Percentiles rank a stretch among this genome's conserved stretches.
Evolutionary conservation across 495 filamentous ascomycete species (phyloP).

Genomic region (Penicillium robsamsonii): DNA sequence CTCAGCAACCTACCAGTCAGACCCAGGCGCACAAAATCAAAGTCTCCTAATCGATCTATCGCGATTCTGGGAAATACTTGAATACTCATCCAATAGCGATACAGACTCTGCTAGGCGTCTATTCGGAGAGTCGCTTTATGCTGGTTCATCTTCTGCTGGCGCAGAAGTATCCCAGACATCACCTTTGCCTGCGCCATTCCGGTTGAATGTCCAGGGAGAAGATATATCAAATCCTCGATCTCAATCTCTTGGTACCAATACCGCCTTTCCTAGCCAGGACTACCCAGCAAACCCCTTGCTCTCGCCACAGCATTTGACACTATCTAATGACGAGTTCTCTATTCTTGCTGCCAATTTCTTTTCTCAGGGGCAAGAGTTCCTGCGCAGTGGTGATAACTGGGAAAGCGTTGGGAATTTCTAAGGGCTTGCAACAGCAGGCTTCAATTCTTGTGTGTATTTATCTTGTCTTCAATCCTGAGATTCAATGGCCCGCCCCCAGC

Average conservation of each 20-base stretch:
- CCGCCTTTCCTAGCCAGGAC: slow-evolving; percentile 18
- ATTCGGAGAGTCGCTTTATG: slow-evolving; percentile 43
- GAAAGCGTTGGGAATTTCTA: slow-evolving; percentile 43
- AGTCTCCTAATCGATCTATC: slow-evolving; percentile 49
- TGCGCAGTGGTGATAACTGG: slow-evolving; percentile 39
- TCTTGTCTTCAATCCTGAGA: not conserved
- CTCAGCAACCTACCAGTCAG: slow-evolving; percentile 44
- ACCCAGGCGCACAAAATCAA: slow-evolving; percentile 40
- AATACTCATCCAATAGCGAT: slow-evolving; percentile 49
- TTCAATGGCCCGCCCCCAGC: not conserved
- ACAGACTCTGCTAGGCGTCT: slow-evolving; percentile 37
- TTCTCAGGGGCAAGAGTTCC: slow-evolving; percentile 45
- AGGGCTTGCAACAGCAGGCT: not conserved
- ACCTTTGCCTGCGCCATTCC: slow-evolving; percentile 44
- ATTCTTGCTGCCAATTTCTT: slow-evolving; percentile 52
- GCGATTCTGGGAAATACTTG: slow-evolving; percentile 50
- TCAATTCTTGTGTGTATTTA: not conserved
- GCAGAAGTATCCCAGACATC: slow-evolving; percentile 47
- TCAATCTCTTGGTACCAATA: slow-evolving; percentile 17
- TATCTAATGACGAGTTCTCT: slow-evolving; percentile 47
- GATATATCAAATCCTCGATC: slow-evolving; percentile 14
- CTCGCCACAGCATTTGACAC: slow-evolving; percentile 29
- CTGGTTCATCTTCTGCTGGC: slow-evolving; percentile 20
- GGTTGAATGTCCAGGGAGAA: slow-evolving; percentile 30
- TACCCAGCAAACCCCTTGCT: slow-evolving; percentile 25